phyloP scores from a whole-genome alignment of 2,329 filamentous ascomycete species.

The Pseudogymnoascus verrucosus region DNA sequence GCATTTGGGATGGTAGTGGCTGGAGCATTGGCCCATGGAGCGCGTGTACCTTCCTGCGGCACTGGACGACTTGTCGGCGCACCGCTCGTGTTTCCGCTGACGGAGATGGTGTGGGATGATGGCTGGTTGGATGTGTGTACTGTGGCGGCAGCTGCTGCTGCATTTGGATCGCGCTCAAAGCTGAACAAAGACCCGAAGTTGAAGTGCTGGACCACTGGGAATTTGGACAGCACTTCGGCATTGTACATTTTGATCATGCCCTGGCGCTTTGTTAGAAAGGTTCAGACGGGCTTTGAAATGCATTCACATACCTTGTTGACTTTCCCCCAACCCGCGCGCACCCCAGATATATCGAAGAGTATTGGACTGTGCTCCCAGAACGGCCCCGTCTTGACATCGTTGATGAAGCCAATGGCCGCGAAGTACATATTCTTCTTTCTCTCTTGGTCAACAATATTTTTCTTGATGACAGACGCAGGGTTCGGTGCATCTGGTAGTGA shows the following conservation, averaged over 20 bases:
- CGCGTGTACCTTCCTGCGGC: slow-evolving; percentile 21
- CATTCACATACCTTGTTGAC: slow-evolving; percentile 65
- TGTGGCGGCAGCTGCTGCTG: slow-evolving; percentile 39
- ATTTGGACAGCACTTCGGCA: slow-evolving; percentile 91
- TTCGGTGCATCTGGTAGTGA: slow-evolving; percentile 65
- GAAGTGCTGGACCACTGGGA: slow-evolving; percentile 97
- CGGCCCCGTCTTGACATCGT: slow-evolving; percentile 90
- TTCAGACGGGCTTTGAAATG: not conserved
- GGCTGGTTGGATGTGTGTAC: slow-evolving; percentile 53
- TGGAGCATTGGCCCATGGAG: slow-evolving; percentile 19
- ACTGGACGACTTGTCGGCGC: slow-evolving; percentile 15
- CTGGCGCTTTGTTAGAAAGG: slow-evolving; percentile 31
- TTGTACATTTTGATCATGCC: slow-evolving; percentile 99
- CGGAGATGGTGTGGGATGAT: slow-evolving; percentile 8
- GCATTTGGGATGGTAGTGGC: not conserved
- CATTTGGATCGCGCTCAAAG: slow-evolving; percentile 62
- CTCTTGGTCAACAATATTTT: slow-evolving; percentile 55
- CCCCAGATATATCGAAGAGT: slow-evolving; percentile 86
- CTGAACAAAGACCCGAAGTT: slow-evolving; percentile 72
- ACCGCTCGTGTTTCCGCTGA: slow-evolving; percentile 12
- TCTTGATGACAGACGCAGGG: slow-evolving; percentile 60
- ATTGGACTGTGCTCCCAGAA: slow-evolving; percentile 98
- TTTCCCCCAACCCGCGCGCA: slow-evolving; percentile 92
- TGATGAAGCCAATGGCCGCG: slow-evolving; percentile 90
- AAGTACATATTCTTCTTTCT: slow-evolving; percentile 79